Evolutionary conservation across 495 filamentous ascomycete genomes (phyloP).

Genomic region (Aspergillus kassunensis): DNA sequence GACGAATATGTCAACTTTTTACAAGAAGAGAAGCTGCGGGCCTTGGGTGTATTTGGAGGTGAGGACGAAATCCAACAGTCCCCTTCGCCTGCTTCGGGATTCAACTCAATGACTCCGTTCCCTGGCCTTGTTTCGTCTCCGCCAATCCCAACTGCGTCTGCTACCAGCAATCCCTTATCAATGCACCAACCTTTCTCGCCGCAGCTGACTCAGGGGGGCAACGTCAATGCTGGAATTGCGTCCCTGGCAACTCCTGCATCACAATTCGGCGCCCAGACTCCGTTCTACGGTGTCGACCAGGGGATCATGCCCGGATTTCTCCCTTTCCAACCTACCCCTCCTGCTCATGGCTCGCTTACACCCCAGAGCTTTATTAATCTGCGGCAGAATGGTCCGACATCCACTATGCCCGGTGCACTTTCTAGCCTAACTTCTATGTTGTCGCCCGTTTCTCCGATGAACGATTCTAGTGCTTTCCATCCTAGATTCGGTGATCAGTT

Average conservation of each 20-base stretch:
- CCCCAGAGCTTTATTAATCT: slow-evolving; percentile 43
- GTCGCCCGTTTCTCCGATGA: slow-evolving; percentile 43
- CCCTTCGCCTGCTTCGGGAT: slow-evolving; percentile 70
- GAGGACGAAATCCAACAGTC: slow-evolving; percentile 64
- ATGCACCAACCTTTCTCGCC: slow-evolving; percentile 40
- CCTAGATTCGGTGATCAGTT: slow-evolving; percentile 25
- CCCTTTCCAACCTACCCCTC: slow-evolving; percentile 45
- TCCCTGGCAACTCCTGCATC: slow-evolving; percentile 58
- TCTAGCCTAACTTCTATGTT: slow-evolving; percentile 40
- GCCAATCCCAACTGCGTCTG: slow-evolving; percentile 48
- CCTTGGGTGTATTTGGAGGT: slow-evolving; percentile 77
- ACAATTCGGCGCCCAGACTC: slow-evolving; percentile 41
- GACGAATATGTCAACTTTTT: slow-evolving; percentile 74
- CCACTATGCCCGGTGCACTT: slow-evolving; percentile 30
- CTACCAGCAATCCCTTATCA: slow-evolving; percentile 39
- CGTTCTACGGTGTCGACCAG: slow-evolving; percentile 41
- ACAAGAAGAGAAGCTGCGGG: slow-evolving; percentile 84
- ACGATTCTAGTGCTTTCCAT: slow-evolving; percentile 34
- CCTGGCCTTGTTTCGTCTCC: slow-evolving; percentile 55
- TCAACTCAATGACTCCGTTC: slow-evolving; percentile 55
- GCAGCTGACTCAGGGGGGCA: slow-evolving; percentile 46
- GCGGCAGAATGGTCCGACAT: slow-evolving; percentile 28
- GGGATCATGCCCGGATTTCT: slow-evolving; percentile 36
- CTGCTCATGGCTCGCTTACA: slow-evolving; percentile 40
- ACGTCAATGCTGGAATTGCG: slow-evolving; percentile 54